Conservation (phyloP, 495 filamentous ascomycete genomes). For the Aspergillus avenaceus region DNA sequence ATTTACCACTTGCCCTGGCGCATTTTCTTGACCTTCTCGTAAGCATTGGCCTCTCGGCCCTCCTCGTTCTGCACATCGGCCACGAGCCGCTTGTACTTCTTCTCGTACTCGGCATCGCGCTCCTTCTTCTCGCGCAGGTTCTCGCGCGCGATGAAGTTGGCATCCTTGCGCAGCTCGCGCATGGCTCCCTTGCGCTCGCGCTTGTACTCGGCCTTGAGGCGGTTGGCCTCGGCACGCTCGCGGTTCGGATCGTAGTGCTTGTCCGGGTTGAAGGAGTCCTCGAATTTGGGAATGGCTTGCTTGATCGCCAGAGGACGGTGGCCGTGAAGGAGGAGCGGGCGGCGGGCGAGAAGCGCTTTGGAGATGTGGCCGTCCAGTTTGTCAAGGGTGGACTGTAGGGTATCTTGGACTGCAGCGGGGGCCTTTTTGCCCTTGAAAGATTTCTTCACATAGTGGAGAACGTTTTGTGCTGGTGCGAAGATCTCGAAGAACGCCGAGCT, state of each 20-base stretch:
- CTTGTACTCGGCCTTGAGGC: conserved; percentile 86
- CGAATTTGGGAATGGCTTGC: conserved; percentile 88
- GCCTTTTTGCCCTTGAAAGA: conserved; percentile 49
- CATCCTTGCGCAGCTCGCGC: conserved; percentile 91
- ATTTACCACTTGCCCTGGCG: conserved; percentile 57
- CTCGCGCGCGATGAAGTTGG: conserved; percentile 85
- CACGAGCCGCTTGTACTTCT: conserved; percentile 86
- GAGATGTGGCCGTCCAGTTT: conserved; percentile 46
- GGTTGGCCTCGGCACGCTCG: conserved; percentile 75
- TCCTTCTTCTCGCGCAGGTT: conserved; percentile 87
- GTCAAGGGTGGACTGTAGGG: conserved; percentile 32
- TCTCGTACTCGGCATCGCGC: conserved; percentile 83
- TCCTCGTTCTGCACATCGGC: conserved; percentile 95
- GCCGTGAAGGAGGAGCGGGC: conserved; percentile 82
- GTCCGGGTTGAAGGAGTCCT: conserved; percentile 88
- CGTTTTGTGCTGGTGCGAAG: conserved; percentile 54
- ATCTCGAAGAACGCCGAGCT: conserved; percentile 72
- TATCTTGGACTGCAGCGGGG: conserved; percentile 24
- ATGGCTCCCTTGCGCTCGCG: conserved; percentile 92
- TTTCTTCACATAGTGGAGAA: conserved; percentile 54
- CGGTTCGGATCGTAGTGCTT: conserved; percentile 94
- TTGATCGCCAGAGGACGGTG: conserved; percentile 87
- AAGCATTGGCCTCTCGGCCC: conserved; percentile 77
- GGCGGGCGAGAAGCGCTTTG: conserved; percentile 57
- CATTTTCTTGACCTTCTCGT: conserved; percentile 77